These are phyloP conservation scores for Euryodendron excelsum DNA, from an alignment of 148 eudicot genomes.

Conservation along the genomic window DNA sequence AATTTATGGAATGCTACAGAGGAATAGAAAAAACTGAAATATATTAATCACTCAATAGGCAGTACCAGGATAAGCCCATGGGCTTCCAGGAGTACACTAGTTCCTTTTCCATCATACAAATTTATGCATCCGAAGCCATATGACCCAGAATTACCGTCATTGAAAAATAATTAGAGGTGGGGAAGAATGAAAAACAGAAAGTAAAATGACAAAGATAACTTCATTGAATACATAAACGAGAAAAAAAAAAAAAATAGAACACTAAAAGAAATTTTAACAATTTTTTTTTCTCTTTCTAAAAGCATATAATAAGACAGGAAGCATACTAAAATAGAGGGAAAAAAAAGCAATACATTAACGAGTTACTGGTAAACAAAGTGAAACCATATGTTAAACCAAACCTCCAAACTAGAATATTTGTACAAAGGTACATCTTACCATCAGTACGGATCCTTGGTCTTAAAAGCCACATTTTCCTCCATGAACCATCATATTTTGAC, in stretches of 20 bases:
- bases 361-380: not conserved
- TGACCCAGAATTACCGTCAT: not conserved
- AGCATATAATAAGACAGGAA: not conserved
- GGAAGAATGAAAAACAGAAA: not conserved
- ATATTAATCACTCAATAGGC: not conserved
- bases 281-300: no score
- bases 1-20: no score
- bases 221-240: not conserved
- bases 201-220: not conserved
- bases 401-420: not conserved
- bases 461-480: slow-evolving; percentile 97
- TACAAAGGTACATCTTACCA: slow-evolving; percentile 40
- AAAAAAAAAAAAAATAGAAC: not conserved
- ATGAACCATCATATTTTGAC: slow-evolving; percentile 80
- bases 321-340: not conserved
- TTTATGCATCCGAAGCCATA: not conserved
- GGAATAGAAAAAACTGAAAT: not conserved
- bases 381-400: not conserved
- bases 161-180: not conserved
- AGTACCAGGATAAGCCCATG: not conserved
- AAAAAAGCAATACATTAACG: not conserved
- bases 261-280: not conserved
- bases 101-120: not conserved
- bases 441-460: slow-evolving; percentile 89
- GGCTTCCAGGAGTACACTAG: not conserved